Conservation (phyloP, 352 stramenopile genomes). For the Pythium coloratum region DNA sequence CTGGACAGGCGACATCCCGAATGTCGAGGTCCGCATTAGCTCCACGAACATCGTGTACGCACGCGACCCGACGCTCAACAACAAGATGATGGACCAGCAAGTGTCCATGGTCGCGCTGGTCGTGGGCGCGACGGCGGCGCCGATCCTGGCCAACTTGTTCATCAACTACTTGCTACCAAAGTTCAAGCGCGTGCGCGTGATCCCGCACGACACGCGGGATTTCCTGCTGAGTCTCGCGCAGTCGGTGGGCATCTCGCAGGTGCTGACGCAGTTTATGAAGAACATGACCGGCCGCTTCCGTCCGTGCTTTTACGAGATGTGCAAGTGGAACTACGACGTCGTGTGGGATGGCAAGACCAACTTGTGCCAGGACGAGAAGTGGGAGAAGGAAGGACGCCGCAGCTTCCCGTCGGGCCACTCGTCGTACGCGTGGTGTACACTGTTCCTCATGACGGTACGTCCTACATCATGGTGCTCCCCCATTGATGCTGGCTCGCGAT, state of each 20-base stretch:
- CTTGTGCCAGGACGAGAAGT: conserved; percentile 44
- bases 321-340: conserved; percentile 59
- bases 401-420: conserved; percentile 79
- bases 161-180: conserved; percentile 59
- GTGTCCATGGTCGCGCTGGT: conserved; percentile 56
- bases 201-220: conserved; percentile 71
- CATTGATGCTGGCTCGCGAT: too few relatives aligned
- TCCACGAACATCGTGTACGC: conserved; percentile 47
- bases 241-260: conserved; percentile 46
- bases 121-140: conserved; percentile 34
- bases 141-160: conserved; percentile 49
- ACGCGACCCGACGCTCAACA: conserved; percentile 55
- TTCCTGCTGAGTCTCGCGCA: conserved; percentile 64
- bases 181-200: conserved; percentile 46
- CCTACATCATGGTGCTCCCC: too few relatives aligned
- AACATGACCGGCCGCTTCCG: conserved; percentile 66
- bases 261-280: conserved; percentile 76
- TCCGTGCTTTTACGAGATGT: conserved; percentile 79
- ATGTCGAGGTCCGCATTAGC: conserved; percentile 52
- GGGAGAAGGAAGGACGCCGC: conserved; percentile 62
- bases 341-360: conserved; percentile 70
- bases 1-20: conserved; percentile 50
- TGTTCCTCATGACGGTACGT: conserved; percentile 70
- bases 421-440: conserved; percentile 68
- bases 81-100: conserved; percentile 57